Conservation (phyloP, 75 land plant species). For the Cupressus sempervirens region DNA sequence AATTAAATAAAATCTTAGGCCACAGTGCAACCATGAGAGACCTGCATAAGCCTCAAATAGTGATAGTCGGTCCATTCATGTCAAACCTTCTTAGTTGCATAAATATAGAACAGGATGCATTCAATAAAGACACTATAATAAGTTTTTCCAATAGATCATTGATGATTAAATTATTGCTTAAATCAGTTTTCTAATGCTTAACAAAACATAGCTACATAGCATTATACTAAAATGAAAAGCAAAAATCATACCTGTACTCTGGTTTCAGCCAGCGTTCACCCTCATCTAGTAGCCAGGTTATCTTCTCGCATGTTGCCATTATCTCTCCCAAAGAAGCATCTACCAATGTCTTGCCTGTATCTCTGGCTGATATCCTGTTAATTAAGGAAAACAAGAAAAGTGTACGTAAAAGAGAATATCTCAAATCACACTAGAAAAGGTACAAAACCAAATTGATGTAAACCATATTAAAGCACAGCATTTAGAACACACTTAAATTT, state of each 20-base stretch:
- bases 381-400: background rate
- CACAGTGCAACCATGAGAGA: background rate
- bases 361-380: slow-evolving; percentile 66
- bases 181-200: background rate
- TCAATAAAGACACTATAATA: background rate
- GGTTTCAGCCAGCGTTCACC: slow-evolving; percentile 91
- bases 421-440: background rate
- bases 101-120: background rate
- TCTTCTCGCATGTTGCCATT: slow-evolving; percentile 95
- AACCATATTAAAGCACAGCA: background rate
- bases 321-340: slow-evolving; percentile 95
- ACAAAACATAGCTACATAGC: background rate
- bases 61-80: background rate
- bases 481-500: background rate
- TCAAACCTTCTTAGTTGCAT: background rate
- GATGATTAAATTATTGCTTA: background rate
- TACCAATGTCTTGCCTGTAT: slow-evolving; percentile 92
- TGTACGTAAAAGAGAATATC: background rate
- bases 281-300: slow-evolving; percentile 82
- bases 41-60: background rate
- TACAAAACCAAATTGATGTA: background rate
- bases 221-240: background rate
- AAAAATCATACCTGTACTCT: slow-evolving; percentile 59
- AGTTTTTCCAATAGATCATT: background rate
- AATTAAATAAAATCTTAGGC: background rate